Evolutionary conservation across 2,329 filamentous ascomycete species (phyloP), one percentile per base, ranked within the genome.

Genomic region (Juglanconis oblonga): DNA sequence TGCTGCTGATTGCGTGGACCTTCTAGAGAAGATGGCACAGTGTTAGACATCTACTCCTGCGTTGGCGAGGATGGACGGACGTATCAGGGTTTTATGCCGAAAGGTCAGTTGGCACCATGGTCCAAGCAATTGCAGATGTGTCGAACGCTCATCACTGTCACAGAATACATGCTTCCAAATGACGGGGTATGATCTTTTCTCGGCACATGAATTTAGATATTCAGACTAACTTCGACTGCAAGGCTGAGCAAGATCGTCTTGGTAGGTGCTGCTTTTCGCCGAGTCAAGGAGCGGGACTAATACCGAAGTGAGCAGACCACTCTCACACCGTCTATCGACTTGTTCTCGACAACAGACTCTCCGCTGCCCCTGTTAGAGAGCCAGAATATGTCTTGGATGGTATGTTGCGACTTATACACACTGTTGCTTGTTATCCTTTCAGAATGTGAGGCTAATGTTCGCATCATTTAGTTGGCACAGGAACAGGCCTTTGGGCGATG

Each of bases 101-200:
- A 35, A 29, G 53, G 53, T 49, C 40, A 55, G 53, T 33, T 35
- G 10, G 13, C 24, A 33, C 13, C 17, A 29, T 10, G 13, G 24
- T 24, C 24, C 40, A 10, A 31, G 10, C 40, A 49, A 1, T 1
- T 17, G n/a, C 7, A 13, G 9, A 36, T 32, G 31, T 48, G 29
- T 35, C 53, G 6, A n/a, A 29, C 31, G 3, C 24, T 24, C 24
- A 24, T 24, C 24, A 24, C 6, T 13, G 35, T 13, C 10, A 42
- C n/a, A 55, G 53, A 55, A 55, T 49, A 49, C 44, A 48, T 49
- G 53, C 42, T 55, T 11, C 53, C 53, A 5, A 55, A 49, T 4
- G 53, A 55, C 7, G 42, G 17, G 29, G 53, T 55, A 13, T 17
- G 53, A 24, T 13, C 13, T 8, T 9, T 11, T 14, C 4, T 54